Percentiles rank a stretch among this genome's conserved stretches.
phyloP scores from a whole-genome alignment of 805 yeast genomes.

The Yarrowia divulgata region DNA sequence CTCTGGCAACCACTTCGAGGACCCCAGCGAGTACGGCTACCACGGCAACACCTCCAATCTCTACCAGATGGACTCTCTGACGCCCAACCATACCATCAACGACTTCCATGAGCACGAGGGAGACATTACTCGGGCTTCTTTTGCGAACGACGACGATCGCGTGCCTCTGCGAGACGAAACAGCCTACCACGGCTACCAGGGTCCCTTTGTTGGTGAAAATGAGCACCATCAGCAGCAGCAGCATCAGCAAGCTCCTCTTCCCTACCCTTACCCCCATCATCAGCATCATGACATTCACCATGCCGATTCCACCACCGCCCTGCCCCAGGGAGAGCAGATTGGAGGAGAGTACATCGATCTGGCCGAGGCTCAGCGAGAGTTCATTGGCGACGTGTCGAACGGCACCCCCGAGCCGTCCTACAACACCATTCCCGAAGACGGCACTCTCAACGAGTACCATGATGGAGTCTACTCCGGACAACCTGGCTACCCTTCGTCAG shows the following conservation, averaged over 20 bases:
- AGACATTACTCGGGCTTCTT: slow-evolving; percentile 24
- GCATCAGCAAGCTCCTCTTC: slow-evolving; percentile 8
- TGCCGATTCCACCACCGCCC: slow-evolving; percentile 18
- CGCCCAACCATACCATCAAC: slow-evolving; percentile 29
- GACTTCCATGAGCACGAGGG: slow-evolving; percentile 33
- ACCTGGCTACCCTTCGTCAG: slow-evolving; percentile 7
- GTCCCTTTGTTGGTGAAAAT: slow-evolving; percentile 10
- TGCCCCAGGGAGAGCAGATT: slow-evolving; percentile 35
- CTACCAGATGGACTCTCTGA: slow-evolving; percentile 32
- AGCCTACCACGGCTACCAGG: slow-evolving; percentile 33
- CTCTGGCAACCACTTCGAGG: neutral
- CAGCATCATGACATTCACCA: slow-evolving; percentile 1
- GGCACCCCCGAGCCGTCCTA: slow-evolving; percentile 26
- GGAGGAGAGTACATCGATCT: slow-evolving; percentile 35
- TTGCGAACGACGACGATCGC: slow-evolving; percentile 22
- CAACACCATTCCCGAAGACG: slow-evolving; percentile 36
- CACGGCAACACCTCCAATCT: slow-evolving; percentile 1
- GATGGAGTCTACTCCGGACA: slow-evolving; percentile 24
- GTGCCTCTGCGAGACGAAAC: slow-evolving; percentile 14
- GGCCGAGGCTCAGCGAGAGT: slow-evolving; percentile 34
- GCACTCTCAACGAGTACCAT: slow-evolving; percentile 35
- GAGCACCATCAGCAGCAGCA: neutral
- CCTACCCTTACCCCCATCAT: slow-evolving; percentile 28
- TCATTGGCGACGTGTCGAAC: slow-evolving; percentile 14
- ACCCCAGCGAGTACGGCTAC: slow-evolving; percentile 22